These are phyloP conservation scores for Camellia sinensis DNA, from an alignment of 148 eudicot species.

Conservation along the genomic window DNA sequence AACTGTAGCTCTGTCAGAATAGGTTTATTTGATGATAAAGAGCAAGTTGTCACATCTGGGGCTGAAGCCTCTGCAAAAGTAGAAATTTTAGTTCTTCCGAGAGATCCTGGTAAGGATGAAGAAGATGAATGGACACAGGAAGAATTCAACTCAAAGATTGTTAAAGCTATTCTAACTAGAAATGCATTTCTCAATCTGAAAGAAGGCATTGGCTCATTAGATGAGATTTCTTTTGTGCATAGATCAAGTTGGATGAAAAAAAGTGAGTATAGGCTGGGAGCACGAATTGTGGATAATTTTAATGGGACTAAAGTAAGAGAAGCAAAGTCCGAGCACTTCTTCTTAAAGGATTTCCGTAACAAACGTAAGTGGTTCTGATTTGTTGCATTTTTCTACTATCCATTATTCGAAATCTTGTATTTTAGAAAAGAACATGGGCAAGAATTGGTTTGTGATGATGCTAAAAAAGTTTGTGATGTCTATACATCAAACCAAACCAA, in stretches of 20 bases:
- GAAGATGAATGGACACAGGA: slow-evolving; percentile 22
- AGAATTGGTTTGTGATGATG: too few species aligned
- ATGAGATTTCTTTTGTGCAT: slow-evolving; percentile 23
- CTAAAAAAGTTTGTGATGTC: too few species aligned
- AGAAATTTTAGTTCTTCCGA: slow-evolving; percentile 30
- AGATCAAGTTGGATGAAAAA: slow-evolving; percentile 16
- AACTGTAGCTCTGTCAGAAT: slow-evolving; percentile 10
- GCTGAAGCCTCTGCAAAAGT: slow-evolving; percentile 30
- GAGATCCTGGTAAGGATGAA: slow-evolving; percentile 16
- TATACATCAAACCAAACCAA: too few species aligned
- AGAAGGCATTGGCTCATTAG: slow-evolving; percentile 27
- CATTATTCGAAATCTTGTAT: too few species aligned
- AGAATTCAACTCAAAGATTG: slow-evolving; percentile 26
- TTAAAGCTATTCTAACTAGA: slow-evolving; percentile 22
- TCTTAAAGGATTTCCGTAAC: slow-evolving; percentile 7
- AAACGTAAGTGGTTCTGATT: slow-evolving; percentile 20
- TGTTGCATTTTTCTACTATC: too few species aligned
- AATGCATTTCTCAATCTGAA: slow-evolving; percentile 18
- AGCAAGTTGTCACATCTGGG: slow-evolving; percentile 25
- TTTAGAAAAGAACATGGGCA: too few species aligned
- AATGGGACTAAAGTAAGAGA: not conserved
- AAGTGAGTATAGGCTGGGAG: slow-evolving; percentile 26
- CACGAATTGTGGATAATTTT: slow-evolving; percentile 23
- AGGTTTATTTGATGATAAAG: slow-evolving; percentile 29
- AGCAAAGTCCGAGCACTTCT: slow-evolving; percentile 13